Conservation (phyloP, 108 stramenopile species). For the Nitzschia sp. region DNA sequence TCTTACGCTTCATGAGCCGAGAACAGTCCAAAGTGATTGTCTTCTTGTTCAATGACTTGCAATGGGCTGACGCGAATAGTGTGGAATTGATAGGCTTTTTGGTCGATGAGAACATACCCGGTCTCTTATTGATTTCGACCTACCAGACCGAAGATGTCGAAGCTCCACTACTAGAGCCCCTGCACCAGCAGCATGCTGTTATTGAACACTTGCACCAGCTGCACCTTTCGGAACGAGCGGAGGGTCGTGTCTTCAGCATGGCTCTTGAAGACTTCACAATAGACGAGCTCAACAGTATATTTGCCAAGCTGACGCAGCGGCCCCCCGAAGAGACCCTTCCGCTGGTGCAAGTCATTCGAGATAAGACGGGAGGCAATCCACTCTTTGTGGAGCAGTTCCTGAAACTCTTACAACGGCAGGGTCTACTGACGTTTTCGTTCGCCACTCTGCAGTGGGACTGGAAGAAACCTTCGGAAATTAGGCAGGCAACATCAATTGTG, state of each 20-base stretch:
- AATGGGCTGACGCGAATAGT: slow-evolving; percentile 47
- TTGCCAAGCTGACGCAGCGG: slow-evolving; percentile 36
- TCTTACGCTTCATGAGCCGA: not conserved
- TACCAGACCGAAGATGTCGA: not conserved
- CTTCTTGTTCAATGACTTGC: slow-evolving; percentile 47
- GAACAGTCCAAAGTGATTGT: slow-evolving; percentile 9
- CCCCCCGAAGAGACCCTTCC: not conserved
- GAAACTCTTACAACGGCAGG: slow-evolving; percentile 29
- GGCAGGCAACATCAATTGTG: slow-evolving; percentile 17
- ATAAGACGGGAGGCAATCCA: slow-evolving; percentile 57
- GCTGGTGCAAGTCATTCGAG: not conserved
- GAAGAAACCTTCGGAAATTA: slow-evolving; percentile 31
- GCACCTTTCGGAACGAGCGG: not conserved
- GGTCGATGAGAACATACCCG: not conserved
- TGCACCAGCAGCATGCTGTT: not conserved
- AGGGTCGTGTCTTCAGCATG: not conserved
- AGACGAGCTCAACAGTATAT: not conserved
- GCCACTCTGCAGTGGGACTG: slow-evolving; percentile 47
- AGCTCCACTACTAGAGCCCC: no score
- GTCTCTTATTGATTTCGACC: not conserved
- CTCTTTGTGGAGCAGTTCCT: slow-evolving; percentile 58
- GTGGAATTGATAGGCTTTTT: slow-evolving; percentile 24
- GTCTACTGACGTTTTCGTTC: slow-evolving; percentile 38
- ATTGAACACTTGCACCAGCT: not conserved
- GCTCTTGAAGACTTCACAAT: not conserved